phyloP scores from a whole-genome alignment of 2,329 filamentous ascomycete species.

The Chaetomiaceae sp. region DNA sequence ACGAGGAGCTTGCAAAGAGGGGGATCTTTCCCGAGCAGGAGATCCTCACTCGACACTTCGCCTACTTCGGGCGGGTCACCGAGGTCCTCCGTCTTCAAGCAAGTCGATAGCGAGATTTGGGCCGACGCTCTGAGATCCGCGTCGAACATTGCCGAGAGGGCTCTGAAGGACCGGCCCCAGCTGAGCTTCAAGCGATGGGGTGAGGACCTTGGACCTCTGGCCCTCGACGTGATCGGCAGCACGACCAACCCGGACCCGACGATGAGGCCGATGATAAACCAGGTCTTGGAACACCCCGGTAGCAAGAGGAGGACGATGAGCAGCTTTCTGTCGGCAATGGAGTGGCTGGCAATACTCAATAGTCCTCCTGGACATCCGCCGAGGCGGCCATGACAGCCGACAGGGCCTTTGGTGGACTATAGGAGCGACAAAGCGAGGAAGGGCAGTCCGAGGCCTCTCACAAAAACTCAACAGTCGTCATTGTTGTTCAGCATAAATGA shows the following conservation, averaged over 20 bases:
- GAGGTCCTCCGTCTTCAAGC: neutral
- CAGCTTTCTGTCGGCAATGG: too few species aligned
- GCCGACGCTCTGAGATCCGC: neutral
- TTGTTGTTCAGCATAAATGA: too few species aligned
- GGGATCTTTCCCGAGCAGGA: neutral
- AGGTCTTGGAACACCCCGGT: neutral
- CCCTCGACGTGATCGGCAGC: neutral
- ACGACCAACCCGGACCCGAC: slow-evolving; percentile 1
- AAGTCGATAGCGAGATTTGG: neutral
- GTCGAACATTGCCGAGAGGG: neutral
- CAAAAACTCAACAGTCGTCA: too few species aligned
- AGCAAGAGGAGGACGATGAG: too few species aligned
- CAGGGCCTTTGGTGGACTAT: too few species aligned
- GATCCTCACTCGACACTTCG: slow-evolving; percentile 4
- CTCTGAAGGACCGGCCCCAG: neutral
- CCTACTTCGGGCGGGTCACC: neutral
- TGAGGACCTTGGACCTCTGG: neutral
- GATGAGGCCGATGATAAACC: neutral
- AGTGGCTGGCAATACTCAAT: too few species aligned
- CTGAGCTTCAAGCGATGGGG: neutral
- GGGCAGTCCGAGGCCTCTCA: too few species aligned
- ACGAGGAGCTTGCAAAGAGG: neutral
- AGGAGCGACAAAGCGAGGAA: too few species aligned
- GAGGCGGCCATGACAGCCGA: too few species aligned
- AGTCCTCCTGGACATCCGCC: too few species aligned